Evolutionary conservation across 1,139 yeast genomes (phyloP), one percentile per base, ranked within the genome.

Genomic region (Hanseniaspora gamundiae): DNA sequence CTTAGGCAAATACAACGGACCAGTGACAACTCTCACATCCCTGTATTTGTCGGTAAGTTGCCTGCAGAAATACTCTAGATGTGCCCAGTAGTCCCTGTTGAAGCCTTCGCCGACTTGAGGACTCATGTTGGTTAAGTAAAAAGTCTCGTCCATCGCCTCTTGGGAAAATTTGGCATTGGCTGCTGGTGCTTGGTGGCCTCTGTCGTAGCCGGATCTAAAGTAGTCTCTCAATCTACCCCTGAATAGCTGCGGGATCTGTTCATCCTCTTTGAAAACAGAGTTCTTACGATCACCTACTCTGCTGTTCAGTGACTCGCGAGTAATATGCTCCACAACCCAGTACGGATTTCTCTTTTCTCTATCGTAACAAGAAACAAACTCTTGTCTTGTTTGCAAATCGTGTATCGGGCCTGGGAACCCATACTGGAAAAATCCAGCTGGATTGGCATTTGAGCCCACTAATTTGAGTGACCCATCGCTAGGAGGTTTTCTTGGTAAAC

Each of bases 21-120:
- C 99, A 0, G 97, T 91, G 60, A 91, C 80, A 40, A 91, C 72
- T 48, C 96, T 71, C 13, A 93, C 95, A 43, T 78, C 71, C 46
- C 73, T 74, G 61, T 83, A 91, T 43, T 69, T 69, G 17, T 64
- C 56, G 5, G 95, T 82, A 51, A 91, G 69, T 45, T 85, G 70
- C 48, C 99, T 72, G 44, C 80, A 78, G 59, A 91, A 91, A 55
- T 84, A 84, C 62, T 91, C 99, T 49, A 93, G 76, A 62, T 87
- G 95, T 1, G 96, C 94, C 99, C 99, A 91, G 54, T 80, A 87
- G 61, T 91, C 97, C 52, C 98, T 72, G 64, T 91, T 91, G 68
- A 91, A 91, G 0, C 98, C 98, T 4, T 83, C 95, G 6, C 98
- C 98, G 2, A 91, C 95, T 62, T 91, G 99, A 1, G 99, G 99